Percentiles rank a stretch among this genome's conserved stretches.
These are phyloP conservation scores for Thelephora terrestris DNA, from an alignment of 1,284 basidiomycete species.

Conservation along the genomic window DNA sequence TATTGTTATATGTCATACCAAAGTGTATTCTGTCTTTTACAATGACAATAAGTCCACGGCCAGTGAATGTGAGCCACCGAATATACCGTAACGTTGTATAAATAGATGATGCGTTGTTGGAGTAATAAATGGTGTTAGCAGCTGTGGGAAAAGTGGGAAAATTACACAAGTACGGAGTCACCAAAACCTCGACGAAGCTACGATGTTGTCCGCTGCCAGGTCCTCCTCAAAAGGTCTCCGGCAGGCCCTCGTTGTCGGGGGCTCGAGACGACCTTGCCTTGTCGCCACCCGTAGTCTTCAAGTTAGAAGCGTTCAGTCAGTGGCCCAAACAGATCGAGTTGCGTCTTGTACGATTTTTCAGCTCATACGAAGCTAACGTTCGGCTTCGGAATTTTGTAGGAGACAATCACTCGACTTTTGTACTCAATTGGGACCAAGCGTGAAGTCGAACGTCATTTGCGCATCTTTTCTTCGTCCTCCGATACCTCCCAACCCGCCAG, in stretches of 20 bases:
- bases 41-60: too few species aligned
- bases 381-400: conserved; percentile 33
- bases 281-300: conserved; percentile 27
- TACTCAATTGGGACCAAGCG: conserved; percentile 94
- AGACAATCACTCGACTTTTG: conserved; percentile 86
- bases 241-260: conserved; percentile 31
- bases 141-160: too few species aligned
- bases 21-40: too few species aligned
- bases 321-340: conserved; percentile 52
- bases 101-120: too few species aligned
- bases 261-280: conserved; percentile 37
- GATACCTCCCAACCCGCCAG: conserved; percentile 78
- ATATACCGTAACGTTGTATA: too few species aligned
- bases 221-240: conserved; percentile 12
- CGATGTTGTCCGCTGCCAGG: conserved; percentile 15
- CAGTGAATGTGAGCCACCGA: too few species aligned
- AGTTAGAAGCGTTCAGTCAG: conserved; percentile 36
- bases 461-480: conserved; percentile 88
- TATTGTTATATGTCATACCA: too few species aligned
- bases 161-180: too few species aligned
- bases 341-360: neutral
- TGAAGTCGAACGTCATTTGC: conserved; percentile 92
- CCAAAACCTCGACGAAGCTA: too few species aligned
- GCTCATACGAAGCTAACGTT: neutral
- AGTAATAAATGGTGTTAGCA: too few species aligned